Conservation (phyloP, 306 rosid genomes). For the Prunus mongolica region DNA sequence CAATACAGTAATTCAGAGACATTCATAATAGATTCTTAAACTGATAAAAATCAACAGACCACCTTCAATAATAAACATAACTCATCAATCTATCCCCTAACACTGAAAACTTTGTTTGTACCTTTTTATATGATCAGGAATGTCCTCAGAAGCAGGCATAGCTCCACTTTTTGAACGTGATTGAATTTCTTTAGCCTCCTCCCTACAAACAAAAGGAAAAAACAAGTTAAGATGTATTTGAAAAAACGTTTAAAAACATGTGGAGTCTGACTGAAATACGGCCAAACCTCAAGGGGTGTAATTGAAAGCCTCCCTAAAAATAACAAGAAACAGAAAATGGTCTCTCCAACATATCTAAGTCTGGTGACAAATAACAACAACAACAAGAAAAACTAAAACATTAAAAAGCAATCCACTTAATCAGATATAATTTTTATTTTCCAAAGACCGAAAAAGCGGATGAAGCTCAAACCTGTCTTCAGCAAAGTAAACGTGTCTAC, state of each 20-base stretch:
- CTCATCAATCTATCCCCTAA: not conserved
- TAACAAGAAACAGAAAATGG: not conserved
- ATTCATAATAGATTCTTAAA: not conserved
- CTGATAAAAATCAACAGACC: not conserved
- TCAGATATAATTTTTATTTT: not conserved
- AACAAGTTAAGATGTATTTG: slow-evolving; percentile 1
- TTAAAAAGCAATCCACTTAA: not conserved
- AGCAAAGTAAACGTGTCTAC: slow-evolving; percentile 55
- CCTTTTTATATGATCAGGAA: slow-evolving; percentile 57
- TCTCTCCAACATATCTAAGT: not conserved
- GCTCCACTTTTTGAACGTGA: slow-evolving; percentile 24
- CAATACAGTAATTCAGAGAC: not conserved
- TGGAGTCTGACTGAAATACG: too few relatives aligned
- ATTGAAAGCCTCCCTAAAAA: too few relatives aligned
- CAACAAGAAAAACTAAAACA: not conserved
- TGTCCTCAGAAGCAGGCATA: slow-evolving; percentile 28
- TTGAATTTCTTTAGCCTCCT: slow-evolving; percentile 65
- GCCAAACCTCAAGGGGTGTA: too few relatives aligned
- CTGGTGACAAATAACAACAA: not conserved
- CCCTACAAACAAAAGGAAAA: slow-evolving; percentile 31
- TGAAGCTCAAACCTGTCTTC: slow-evolving; percentile 60
- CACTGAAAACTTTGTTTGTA: slow-evolving; percentile 14
- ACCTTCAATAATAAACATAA: not conserved
- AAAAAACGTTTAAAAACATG: not conserved
- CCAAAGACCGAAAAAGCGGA: not conserved